phyloP scores from a whole-genome alignment of 352 stramenopile genomes.

The Hyaloperonospora brassicae region DNA sequence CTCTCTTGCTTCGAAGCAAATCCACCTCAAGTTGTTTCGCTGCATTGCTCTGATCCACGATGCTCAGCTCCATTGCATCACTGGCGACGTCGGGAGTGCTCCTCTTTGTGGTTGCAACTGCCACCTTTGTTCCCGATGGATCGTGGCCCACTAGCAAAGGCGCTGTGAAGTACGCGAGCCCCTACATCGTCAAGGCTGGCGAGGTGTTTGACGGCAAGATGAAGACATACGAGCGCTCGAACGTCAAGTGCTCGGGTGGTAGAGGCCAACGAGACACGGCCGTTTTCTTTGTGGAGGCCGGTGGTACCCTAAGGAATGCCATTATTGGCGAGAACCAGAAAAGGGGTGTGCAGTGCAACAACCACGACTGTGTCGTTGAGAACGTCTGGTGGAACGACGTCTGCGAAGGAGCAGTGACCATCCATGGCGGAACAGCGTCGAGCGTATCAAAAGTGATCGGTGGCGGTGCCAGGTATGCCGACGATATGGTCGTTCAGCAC shows the following conservation, averaged over 20 bases:
- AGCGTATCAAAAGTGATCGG: slow-evolving; percentile 11
- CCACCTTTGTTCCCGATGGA: slow-evolving; percentile 16
- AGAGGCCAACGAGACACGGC: too few relatives aligned
- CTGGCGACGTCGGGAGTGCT: slow-evolving; percentile 13
- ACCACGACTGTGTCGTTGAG: too few relatives aligned
- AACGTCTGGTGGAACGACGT: too few relatives aligned
- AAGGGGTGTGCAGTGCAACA: too few relatives aligned
- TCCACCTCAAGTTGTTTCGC: slow-evolving; percentile 12
- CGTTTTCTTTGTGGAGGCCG: too few relatives aligned
- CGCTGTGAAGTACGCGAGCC: slow-evolving; percentile 14
- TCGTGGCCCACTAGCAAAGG: slow-evolving; percentile 24
- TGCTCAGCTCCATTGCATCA: neutral
- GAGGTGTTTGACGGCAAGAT: too few relatives aligned
- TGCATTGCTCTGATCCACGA: slow-evolving; percentile 6
- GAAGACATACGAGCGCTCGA: too few relatives aligned
- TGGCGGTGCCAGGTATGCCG: too few relatives aligned
- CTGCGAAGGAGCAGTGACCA: slow-evolving; percentile 18
- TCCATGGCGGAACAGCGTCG: slow-evolving; percentile 15
- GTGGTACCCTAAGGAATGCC: too few relatives aligned
- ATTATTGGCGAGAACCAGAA: too few relatives aligned
- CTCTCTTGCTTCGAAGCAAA: slow-evolving; percentile 3
- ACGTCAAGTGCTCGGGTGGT: too few relatives aligned
- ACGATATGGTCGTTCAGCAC: too few relatives aligned
- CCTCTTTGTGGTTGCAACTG: slow-evolving; percentile 13
- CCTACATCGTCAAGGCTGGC: slow-evolving; percentile 29